phyloP scores from a whole-genome alignment of 192 early-diverging fungal genomes.

The Oehlia diaphana region DNA sequence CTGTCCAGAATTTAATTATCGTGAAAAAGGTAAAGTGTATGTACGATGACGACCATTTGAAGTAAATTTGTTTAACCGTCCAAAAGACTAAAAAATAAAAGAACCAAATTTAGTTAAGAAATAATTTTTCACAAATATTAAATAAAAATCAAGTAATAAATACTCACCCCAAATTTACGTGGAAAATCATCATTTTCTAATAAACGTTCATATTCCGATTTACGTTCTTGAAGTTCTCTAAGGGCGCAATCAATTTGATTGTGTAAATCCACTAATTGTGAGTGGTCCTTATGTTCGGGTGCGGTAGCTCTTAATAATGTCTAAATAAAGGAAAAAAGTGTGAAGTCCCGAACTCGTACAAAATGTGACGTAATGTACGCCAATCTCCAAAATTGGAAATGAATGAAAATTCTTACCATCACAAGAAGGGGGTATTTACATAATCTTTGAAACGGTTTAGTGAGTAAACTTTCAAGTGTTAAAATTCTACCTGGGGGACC shows the following conservation, averaged over 20 bases:
- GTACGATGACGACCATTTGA: neutral
- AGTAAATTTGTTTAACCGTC: neutral
- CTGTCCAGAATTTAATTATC: neutral
- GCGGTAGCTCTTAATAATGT: constrained; percentile 1
- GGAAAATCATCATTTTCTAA: neutral
- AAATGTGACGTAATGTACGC: neutral
- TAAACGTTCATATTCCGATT: constrained; percentile 5
- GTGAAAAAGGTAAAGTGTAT: neutral
- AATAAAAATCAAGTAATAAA: neutral
- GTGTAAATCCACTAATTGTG: neutral
- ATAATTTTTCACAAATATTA: neutral
- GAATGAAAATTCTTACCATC: neutral
- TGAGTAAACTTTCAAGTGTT: constrained; percentile 9
- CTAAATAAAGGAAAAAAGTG: neutral
- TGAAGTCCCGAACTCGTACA: neutral
- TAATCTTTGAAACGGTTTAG: constrained; percentile 26
- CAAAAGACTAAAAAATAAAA: neutral
- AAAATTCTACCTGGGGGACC: neutral
- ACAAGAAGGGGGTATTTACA: constrained; percentile 27
- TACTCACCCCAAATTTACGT: neutral
- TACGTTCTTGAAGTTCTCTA: constrained; percentile 20
- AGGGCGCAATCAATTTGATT: constrained; percentile 18
- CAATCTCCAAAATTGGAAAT: neutral
- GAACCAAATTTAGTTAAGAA: neutral
- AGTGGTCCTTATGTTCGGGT: neutral